phyloP scores from a whole-genome alignment of 208 protist species.

The Leishmania braziliensis region DNA sequence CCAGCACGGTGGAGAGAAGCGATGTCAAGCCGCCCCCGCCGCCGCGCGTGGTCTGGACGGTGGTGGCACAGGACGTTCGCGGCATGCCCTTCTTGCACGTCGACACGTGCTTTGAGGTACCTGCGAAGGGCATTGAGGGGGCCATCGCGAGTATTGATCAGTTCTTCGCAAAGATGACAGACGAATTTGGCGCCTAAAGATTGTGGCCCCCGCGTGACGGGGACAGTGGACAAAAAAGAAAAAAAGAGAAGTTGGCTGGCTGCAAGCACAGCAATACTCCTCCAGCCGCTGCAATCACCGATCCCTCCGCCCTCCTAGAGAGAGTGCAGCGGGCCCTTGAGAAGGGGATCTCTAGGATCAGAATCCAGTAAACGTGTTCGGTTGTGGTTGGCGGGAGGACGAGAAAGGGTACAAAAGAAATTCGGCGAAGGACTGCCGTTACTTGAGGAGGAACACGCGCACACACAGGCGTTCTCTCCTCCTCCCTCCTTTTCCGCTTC shows the following conservation, averaged over 20 bases:
- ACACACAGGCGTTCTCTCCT: neutral
- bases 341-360: neutral
- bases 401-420: neutral
- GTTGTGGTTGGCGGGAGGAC: neutral
- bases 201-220: neutral
- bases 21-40: neutral
- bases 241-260: neutral
- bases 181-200: neutral
- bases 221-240: neutral
- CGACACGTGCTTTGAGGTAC: constrained; percentile 54
- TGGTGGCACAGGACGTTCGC: constrained; percentile 48
- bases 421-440: neutral
- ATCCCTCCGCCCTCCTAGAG: neutral
- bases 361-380: neutral
- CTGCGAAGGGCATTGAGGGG: constrained; percentile 32
- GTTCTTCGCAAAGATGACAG: constrained; percentile 51
- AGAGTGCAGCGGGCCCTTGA: neutral
- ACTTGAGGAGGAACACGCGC: neutral
- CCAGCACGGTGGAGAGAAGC: neutral
- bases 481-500: neutral
- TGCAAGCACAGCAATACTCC: neutral
- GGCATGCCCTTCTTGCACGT: constrained; percentile 64
- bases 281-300: neutral
- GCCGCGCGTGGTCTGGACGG: constrained; percentile 53
- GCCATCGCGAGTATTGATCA: constrained; percentile 55